Percentiles rank a stretch among this genome's conserved stretches.
These are phyloP conservation scores for Pythium aquatile DNA, from an alignment of 352 stramenopile genomes.

Conservation along the genomic window DNA sequence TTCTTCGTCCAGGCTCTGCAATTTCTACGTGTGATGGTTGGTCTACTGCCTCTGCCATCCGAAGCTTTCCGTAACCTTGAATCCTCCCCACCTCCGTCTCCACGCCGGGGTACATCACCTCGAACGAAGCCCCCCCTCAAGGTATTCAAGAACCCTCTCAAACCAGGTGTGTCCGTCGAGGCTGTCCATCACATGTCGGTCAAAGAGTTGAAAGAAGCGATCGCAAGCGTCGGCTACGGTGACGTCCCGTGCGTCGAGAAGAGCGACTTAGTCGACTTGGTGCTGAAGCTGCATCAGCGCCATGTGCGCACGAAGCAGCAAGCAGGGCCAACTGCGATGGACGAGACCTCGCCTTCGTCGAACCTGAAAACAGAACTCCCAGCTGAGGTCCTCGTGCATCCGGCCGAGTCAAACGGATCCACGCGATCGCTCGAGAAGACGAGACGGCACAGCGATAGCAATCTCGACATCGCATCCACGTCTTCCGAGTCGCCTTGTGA, in stretches of 20 bases:
- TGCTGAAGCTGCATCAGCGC: slow-evolving; percentile 74
- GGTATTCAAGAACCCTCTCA: slow-evolving; percentile 70
- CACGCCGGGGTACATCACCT: slow-evolving; percentile 25
- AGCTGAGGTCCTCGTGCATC: background rate
- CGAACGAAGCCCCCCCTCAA: slow-evolving; percentile 37
- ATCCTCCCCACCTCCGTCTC: slow-evolving; percentile 18
- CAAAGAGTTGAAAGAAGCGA: slow-evolving; percentile 77
- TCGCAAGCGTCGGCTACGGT: slow-evolving; percentile 66
- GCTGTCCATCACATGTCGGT: slow-evolving; percentile 67
- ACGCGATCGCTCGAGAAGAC: background rate
- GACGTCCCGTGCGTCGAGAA: slow-evolving; percentile 81
- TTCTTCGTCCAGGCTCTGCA: slow-evolving; percentile 79
- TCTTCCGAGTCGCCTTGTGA: slow-evolving; percentile 12
- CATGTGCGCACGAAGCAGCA: slow-evolving; percentile 36
- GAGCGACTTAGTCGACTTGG: slow-evolving; percentile 77
- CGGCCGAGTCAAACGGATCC: background rate
- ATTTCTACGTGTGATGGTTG: slow-evolving; percentile 80
- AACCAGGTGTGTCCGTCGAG: slow-evolving; percentile 52
- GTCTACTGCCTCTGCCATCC: slow-evolving; percentile 57
- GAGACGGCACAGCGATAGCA: slow-evolving; percentile 28
- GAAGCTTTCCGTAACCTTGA: slow-evolving; percentile 53
- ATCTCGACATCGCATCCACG: slow-evolving; percentile 13
- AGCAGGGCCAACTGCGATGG: slow-evolving; percentile 42
- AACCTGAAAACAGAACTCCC: background rate
- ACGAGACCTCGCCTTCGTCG: slow-evolving; percentile 17